phyloP scores from a whole-genome alignment of 768 basidiomycete species.

The Naganishia kalamii region DNA sequence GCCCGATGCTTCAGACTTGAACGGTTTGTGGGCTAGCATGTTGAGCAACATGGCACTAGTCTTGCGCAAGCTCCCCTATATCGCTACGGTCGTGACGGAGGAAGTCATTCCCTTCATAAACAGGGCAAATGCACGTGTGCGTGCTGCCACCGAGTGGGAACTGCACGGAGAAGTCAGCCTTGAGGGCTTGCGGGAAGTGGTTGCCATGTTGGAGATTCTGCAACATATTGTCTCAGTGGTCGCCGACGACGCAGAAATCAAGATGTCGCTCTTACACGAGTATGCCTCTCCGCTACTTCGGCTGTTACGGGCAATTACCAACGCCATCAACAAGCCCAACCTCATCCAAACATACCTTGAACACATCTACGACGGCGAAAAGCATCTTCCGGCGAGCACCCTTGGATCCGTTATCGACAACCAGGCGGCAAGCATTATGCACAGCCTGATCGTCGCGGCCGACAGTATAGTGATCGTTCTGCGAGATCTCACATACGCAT shows the following conservation, averaged over 20 bases:
- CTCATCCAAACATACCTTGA: slow-evolving; percentile 1
- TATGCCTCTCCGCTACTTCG: not conserved
- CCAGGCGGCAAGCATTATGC: not conserved
- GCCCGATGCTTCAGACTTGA: not conserved
- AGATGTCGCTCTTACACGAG: not conserved
- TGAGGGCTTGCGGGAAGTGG: not conserved
- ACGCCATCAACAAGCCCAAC: slow-evolving; percentile 12
- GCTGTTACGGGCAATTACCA: not conserved
- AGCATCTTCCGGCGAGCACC: not conserved
- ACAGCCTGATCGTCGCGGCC: not conserved
- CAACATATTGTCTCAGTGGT: slow-evolving; percentile 1
- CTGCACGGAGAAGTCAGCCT: slow-evolving; percentile 6
- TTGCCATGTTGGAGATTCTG: slow-evolving; percentile 1
- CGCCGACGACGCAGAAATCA: slow-evolving; percentile 1
- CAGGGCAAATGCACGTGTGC: not conserved
- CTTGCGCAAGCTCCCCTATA: slow-evolving; percentile 8
- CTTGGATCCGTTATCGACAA: not conserved
- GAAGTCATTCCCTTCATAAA: not conserved
- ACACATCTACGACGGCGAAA: not conserved
- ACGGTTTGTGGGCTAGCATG: slow-evolving; percentile 4
- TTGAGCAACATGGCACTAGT: not conserved
- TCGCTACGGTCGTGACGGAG: not conserved
- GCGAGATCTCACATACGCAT: slow-evolving; percentile 4
- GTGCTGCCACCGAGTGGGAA: slow-evolving; percentile 8
- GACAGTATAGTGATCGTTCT: slow-evolving; percentile 1